A percentile compares a stretch with the other conserved stretches of the same genome.
Evolutionary conservation across 345 rosid species (phyloP).

Genomic region (Salix koriyanagi): DNA sequence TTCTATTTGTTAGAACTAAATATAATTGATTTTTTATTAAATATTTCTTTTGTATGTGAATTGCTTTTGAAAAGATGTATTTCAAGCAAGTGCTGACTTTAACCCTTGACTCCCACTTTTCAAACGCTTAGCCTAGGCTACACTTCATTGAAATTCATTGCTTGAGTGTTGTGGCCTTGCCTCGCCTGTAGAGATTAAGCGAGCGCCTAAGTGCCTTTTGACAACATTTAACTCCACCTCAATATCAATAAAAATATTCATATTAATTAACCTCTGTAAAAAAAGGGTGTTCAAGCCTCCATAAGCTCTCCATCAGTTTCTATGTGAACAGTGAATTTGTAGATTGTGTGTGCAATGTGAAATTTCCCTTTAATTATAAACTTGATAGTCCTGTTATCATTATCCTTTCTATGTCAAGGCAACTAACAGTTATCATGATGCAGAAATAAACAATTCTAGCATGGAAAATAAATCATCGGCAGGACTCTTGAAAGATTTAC

Average conservation of each 20-base stretch:
- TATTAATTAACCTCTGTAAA: no score
- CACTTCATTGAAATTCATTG: no score
- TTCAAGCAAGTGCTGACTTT: no score
- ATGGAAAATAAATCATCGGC: conserved; percentile 25
- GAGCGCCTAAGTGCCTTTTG: no score
- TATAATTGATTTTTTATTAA: background rate
- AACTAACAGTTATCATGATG: conserved; percentile 15
- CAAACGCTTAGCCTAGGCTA: no score
- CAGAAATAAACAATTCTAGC: conserved; percentile 30
- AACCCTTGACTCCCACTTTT: no score
- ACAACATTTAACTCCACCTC: no score
- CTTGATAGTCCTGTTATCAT: background rate
- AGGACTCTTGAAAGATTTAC: conserved; percentile 55
- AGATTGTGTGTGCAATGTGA: background rate
- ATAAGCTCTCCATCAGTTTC: background rate
- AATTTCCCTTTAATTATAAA: background rate
- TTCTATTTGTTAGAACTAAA: background rate
- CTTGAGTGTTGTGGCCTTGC: no score
- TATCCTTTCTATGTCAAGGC: background rate
- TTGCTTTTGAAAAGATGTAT: background rate
- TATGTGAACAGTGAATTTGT: background rate
- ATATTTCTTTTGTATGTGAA: background rate
- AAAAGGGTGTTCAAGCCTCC: background rate
- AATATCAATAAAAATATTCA: no score
- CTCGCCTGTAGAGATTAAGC: no score